Evolutionary conservation across 805 yeast species (phyloP).

Genomic region (Scheffersomyces lignosus): DNA sequence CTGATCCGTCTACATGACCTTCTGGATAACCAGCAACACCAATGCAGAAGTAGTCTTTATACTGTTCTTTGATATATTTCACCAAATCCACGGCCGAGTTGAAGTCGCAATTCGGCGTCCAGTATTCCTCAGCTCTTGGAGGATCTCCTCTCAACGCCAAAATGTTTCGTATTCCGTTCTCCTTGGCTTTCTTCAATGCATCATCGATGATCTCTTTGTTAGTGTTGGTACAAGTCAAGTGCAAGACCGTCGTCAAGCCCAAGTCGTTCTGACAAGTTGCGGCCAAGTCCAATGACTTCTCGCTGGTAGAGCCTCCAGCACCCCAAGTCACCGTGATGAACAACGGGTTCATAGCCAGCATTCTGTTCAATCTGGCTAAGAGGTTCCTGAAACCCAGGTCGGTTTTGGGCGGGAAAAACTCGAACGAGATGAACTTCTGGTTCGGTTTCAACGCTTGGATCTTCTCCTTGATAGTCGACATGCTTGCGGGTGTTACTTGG

Average conservation of each 20-base stretch:
- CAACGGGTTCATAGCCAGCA: conserved; percentile 83
- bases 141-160: conserved; percentile 96
- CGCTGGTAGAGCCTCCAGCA: conserved; percentile 94
- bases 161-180: conserved; percentile 81
- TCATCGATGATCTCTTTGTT: conserved; percentile 72
- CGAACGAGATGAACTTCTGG: conserved; percentile 77
- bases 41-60: conserved; percentile 83
- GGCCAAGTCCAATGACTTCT: conserved; percentile 83
- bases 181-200: conserved; percentile 71
- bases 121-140: conserved; percentile 72
- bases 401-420: conserved; percentile 97
- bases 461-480: conserved; percentile 47
- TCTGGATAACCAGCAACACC: conserved; percentile 99
- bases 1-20: conserved; percentile 91
- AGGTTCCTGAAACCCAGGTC: conserved; percentile 83
- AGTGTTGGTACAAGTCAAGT: conserved; percentile 94
- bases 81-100: conserved; percentile 84
- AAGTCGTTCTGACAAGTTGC: conserved; percentile 70
- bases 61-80: conserved; percentile 63
- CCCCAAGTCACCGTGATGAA: conserved; percentile 98
- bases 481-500: neutral
- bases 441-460: conserved; percentile 48
- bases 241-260: conserved; percentile 88
- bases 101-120: conserved; percentile 58
- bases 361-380: conserved; percentile 81